phyloP scores from a whole-genome alignment of 2,329 filamentous ascomycete species.

The Colletotrichum sp. region DNA sequence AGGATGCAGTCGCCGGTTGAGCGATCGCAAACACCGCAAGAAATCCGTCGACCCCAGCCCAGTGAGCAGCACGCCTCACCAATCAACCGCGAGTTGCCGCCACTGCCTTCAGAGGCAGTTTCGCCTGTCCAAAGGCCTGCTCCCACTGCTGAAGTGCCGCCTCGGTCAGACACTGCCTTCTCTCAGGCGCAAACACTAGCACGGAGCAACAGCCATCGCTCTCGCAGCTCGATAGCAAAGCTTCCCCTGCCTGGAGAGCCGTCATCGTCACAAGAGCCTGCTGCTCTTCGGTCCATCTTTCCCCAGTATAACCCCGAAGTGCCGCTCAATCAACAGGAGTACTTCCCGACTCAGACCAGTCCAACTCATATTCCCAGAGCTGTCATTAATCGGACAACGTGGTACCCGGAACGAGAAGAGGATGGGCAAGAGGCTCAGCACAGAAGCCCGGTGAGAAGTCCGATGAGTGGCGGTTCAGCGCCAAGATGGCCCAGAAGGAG shows the following conservation, averaged over 20 bases:
- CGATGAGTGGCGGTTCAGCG: neutral
- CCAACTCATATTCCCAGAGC: slow-evolving; percentile 68
- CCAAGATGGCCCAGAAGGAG: slow-evolving; percentile 29
- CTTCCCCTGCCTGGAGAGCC: slow-evolving; percentile 46
- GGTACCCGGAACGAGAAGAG: slow-evolving; percentile 46
- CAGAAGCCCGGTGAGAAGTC: slow-evolving; percentile 10
- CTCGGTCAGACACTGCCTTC: slow-evolving; percentile 55
- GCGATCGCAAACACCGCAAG: slow-evolving; percentile 32
- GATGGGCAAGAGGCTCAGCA: slow-evolving; percentile 24
- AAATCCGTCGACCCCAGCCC: slow-evolving; percentile 20
- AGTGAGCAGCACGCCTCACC: slow-evolving; percentile 1
- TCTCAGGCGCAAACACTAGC: slow-evolving; percentile 56
- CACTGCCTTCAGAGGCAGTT: slow-evolving; percentile 17
- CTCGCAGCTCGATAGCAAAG: slow-evolving; percentile 64
- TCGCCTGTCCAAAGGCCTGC: slow-evolving; percentile 42
- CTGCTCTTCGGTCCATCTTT: slow-evolving; percentile 73
- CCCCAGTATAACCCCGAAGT: slow-evolving; percentile 74
- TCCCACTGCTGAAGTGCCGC: slow-evolving; percentile 46
- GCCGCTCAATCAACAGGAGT: slow-evolving; percentile 70
- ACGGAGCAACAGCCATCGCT: slow-evolving; percentile 53
- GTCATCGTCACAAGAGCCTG: slow-evolving; percentile 28
- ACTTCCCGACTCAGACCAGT: slow-evolving; percentile 70
- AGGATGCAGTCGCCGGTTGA: slow-evolving; percentile 38
- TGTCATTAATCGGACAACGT: slow-evolving; percentile 70
- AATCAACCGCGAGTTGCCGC: neutral